Evolutionary conservation across 2,329 filamentous ascomycete genomes (phyloP).

Genomic region (Rutstroemia sydowiana): DNA sequence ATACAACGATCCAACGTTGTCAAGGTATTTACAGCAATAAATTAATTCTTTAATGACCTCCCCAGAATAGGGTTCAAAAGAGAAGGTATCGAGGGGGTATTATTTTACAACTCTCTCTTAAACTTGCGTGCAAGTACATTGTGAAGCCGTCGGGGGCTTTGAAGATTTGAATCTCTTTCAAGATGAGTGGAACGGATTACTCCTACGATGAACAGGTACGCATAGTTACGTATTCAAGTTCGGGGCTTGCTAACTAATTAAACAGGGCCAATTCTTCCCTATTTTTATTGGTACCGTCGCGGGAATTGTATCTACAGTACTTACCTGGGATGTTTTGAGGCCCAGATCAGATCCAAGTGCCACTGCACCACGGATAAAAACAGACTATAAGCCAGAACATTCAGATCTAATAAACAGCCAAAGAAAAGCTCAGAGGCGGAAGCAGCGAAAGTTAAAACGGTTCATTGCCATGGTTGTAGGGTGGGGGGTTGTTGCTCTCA

Average conservation of each 20-base stretch:
- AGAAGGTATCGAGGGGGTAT: not conserved
- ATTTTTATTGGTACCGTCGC: slow-evolving; percentile 94
- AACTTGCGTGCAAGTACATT: slow-evolving; percentile 20
- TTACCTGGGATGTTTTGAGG: slow-evolving; percentile 82
- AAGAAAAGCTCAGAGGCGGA: slow-evolving; percentile 80
- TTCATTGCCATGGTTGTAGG: slow-evolving; percentile 67
- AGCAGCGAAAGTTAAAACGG: slow-evolving; percentile 82
- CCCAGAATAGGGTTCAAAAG: not conserved
- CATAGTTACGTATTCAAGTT: not conserved
- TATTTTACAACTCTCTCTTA: not conserved
- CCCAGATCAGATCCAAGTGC: slow-evolving; percentile 70
- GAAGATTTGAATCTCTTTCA: slow-evolving; percentile 21
- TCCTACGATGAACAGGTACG: slow-evolving; percentile 89
- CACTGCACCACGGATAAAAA: slow-evolving; percentile 74
- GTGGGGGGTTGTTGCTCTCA: slow-evolving; percentile 78
- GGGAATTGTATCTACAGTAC: slow-evolving; percentile 77
- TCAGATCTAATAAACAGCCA: slow-evolving; percentile 74
- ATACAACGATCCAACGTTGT: too few species aligned
- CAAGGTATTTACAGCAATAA: not conserved
- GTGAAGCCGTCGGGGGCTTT: slow-evolving; percentile 16
- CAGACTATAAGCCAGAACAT: slow-evolving; percentile 75
- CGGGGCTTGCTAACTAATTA: slow-evolving; percentile 12
- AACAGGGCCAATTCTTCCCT: slow-evolving; percentile 90
- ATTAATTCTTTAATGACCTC: slow-evolving; percentile 4
- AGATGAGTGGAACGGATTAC: slow-evolving; percentile 60